Evolutionary conservation across 2,329 filamentous ascomycete genomes (phyloP).

Genomic region (Ploettnerulaceae sp.): DNA sequence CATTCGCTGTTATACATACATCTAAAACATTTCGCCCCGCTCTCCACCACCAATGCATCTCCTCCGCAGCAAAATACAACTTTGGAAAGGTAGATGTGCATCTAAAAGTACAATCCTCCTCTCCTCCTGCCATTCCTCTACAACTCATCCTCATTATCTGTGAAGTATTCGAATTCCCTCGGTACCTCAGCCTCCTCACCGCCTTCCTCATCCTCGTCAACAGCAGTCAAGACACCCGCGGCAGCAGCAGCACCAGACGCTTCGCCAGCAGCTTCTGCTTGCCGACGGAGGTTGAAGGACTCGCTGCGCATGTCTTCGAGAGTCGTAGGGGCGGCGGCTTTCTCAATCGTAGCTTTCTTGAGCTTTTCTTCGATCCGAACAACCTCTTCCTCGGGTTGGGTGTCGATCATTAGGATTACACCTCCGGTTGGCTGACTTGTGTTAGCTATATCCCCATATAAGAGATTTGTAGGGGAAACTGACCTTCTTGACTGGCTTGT

Average conservation of each 20-base stretch:
- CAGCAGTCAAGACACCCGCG: slow-evolving; percentile 75
- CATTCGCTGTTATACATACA: slow-evolving; percentile 9
- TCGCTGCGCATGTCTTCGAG: slow-evolving; percentile 30
- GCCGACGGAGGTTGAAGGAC: slow-evolving; percentile 38
- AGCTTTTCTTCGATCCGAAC: slow-evolving; percentile 85
- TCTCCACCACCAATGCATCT: neutral
- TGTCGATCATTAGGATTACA: slow-evolving; percentile 86
- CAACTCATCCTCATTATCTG: slow-evolving; percentile 36
- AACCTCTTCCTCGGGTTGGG: slow-evolving; percentile 71
- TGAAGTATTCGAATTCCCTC: slow-evolving; percentile 73
- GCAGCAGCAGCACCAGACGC: slow-evolving; percentile 60
- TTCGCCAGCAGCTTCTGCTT: slow-evolving; percentile 34
- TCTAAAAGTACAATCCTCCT: slow-evolving; percentile 26
- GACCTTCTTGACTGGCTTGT: slow-evolving; percentile 90
- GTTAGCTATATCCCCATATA: slow-evolving; percentile 38
- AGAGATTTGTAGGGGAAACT: slow-evolving; percentile 30
- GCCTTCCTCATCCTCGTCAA: slow-evolving; percentile 78
- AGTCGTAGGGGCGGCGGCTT: slow-evolving; percentile 43
- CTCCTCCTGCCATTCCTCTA: slow-evolving; percentile 2
- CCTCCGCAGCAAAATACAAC: neutral
- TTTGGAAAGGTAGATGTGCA: slow-evolving; percentile 10
- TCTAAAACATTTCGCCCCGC: neutral
- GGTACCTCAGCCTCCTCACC: slow-evolving; percentile 68
- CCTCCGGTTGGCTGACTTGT: slow-evolving; percentile 77
- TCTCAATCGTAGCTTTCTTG: slow-evolving; percentile 68